Percentiles rank a stretch among this genome's conserved stretches.
These are phyloP conservation scores for Cerrena zonata DNA, from an alignment of 1,284 basidiomycete genomes.

Conservation along the genomic window DNA sequence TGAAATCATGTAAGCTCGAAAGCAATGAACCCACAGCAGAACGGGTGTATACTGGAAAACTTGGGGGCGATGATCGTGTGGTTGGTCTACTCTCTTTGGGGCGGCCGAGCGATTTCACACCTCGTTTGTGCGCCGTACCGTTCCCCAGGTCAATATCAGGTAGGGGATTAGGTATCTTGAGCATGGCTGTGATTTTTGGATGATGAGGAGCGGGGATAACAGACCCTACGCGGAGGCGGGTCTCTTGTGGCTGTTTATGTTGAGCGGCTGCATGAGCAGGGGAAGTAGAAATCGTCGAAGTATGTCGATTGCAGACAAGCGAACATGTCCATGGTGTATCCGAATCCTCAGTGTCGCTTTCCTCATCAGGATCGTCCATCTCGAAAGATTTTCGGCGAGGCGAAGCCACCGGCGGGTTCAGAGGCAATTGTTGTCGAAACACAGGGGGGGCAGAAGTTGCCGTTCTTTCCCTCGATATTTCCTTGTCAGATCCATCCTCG, in stretches of 20 bases:
- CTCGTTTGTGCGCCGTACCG: constrained; percentile 45
- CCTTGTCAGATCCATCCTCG: constrained; percentile 13
- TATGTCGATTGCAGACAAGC: constrained; percentile 43
- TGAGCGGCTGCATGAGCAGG: neutral
- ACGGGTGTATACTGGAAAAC: neutral
- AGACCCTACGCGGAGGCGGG: constrained; percentile 63
- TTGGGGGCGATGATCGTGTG: neutral
- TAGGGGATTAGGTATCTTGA: constrained; percentile 84
- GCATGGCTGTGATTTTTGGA: constrained; percentile 86
- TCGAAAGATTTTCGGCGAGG: constrained; percentile 12
- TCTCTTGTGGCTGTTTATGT: constrained; percentile 5
- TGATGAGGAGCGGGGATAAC: constrained; percentile 94
- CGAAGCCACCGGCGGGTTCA: constrained; percentile 17
- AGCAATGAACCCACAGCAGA: constrained; percentile 6
- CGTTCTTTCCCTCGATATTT: constrained; percentile 18
- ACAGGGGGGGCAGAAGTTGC: no score
- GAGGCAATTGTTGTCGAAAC: constrained; percentile 16
- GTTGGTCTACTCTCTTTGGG: constrained; percentile 38
- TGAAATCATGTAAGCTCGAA: constrained; percentile 14
- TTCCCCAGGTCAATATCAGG: constrained; percentile 68
- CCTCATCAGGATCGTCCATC: constrained; percentile 51
- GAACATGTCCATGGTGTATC: constrained; percentile 93
- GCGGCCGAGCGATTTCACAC: constrained; percentile 41
- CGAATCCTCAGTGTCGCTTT: constrained; percentile 90
- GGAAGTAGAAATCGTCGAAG: neutral